A percentile compares a stretch with the other conserved stretches of the same genome.
Conservation (phyloP, 495 filamentous ascomycete species). For the Aspergillus saccharolyticus region DNA sequence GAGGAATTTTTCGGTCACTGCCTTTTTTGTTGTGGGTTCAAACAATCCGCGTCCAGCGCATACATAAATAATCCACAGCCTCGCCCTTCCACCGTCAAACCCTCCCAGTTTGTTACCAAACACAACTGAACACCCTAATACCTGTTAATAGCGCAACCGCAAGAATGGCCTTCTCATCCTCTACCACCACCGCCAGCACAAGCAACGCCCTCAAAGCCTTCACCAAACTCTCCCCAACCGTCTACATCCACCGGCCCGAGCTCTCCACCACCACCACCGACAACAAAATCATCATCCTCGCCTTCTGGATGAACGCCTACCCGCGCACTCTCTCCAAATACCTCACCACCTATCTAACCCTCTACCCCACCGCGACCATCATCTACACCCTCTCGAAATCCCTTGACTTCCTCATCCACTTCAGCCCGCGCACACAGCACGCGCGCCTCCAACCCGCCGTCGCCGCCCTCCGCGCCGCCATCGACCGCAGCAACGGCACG, state of each 20-base stretch:
- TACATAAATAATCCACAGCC: neutral
- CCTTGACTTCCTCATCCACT: conserved; percentile 32
- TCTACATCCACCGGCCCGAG: conserved; percentile 31
- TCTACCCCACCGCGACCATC: conserved; percentile 36
- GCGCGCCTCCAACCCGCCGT: conserved; percentile 36
- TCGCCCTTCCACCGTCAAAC: neutral
- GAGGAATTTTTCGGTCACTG: too few species aligned
- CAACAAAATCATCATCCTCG: conserved; percentile 29
- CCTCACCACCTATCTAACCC: conserved; percentile 30
- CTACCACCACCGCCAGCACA: neutral
- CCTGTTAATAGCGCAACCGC: neutral
- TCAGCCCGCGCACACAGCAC: conserved; percentile 22
- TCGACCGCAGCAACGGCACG: conserved; percentile 19
- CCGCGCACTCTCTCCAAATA: conserved; percentile 37
- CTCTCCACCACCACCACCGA: neutral
- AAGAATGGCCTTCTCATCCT: too few species aligned
- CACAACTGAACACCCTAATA: too few species aligned
- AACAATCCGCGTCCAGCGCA: too few species aligned
- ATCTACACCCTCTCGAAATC: conserved; percentile 35
- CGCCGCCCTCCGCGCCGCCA: conserved; percentile 25
- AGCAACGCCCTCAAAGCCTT: conserved; percentile 20
- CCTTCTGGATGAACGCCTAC: conserved; percentile 44
- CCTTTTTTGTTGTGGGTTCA: too few species aligned
- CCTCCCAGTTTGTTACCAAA: too few species aligned
- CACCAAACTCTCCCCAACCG: conserved; percentile 27